Evolutionary conservation across 2,329 filamentous ascomycete genomes (phyloP).

Genomic region (Gyromitra esculenta): DNA sequence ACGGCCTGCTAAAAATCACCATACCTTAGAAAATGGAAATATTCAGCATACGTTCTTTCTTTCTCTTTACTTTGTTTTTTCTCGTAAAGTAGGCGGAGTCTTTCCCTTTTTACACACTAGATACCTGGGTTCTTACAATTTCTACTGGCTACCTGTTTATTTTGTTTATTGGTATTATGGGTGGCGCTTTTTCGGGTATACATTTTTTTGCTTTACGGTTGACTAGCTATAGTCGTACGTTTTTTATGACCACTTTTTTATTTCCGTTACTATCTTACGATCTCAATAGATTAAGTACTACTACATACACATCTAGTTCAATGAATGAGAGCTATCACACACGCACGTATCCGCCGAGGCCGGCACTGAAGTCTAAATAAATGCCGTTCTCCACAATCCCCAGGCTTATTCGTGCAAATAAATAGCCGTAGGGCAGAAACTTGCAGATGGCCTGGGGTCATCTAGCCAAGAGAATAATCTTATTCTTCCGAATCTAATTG

Average conservation of each 20-base stretch:
- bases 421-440: neutral
- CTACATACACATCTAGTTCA: neutral
- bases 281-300: slow-evolving; percentile 8
- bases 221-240: neutral
- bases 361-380: neutral
- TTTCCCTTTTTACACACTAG: slow-evolving; percentile 7
- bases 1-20: slow-evolving; percentile 4
- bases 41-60: neutral
- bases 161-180: slow-evolving; percentile 6
- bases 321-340: neutral
- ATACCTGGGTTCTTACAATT: slow-evolving; percentile 1
- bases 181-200: slow-evolving; percentile 22
- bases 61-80: slow-evolving; percentile 14
- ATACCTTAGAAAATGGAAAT: neutral
- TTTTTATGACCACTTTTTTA: slow-evolving; percentile 6
- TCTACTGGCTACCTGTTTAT: neutral
- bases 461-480: neutral
- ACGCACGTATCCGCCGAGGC: neutral
- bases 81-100: neutral
- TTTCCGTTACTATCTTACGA: slow-evolving; percentile 2
- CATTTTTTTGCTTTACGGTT: slow-evolving; percentile 15
- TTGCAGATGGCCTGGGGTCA: neutral
- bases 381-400: neutral
- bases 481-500: neutral
- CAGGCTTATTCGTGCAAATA: neutral